phyloP scores from a whole-genome alignment of 2,329 filamentous ascomycete species.

The Cordyceps cateniannulata region DNA sequence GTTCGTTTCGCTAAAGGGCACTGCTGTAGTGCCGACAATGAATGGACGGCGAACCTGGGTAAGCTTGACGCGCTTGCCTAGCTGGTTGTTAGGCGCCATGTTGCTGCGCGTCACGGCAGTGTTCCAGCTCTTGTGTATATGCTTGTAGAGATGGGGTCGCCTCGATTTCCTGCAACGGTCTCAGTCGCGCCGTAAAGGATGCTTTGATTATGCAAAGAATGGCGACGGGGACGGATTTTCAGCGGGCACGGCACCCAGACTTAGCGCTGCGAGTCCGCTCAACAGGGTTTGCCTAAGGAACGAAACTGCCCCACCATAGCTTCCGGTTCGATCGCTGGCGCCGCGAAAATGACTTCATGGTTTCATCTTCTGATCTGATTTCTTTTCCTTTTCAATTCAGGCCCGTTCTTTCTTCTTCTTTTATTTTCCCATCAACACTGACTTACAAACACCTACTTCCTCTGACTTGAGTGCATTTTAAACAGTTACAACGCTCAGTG shows the following conservation, averaged over 20 bases:
- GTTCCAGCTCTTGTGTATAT: not conserved
- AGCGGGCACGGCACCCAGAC: not conserved
- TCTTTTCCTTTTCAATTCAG: not conserved
- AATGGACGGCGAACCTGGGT: constrained; percentile 59
- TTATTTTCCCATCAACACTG: not conserved
- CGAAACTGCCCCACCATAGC: constrained; percentile 11
- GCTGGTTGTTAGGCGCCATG: constrained; percentile 54
- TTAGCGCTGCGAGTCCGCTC: not conserved
- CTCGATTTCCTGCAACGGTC: not conserved
- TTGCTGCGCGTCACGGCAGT: constrained; percentile 4
- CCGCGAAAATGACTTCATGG: constrained; percentile 10
- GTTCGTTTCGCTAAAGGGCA: constrained; percentile 71
- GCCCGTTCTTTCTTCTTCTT: not conserved
- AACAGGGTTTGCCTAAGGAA: constrained; percentile 10
- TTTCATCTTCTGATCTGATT: constrained; percentile 6
- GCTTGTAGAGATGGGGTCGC: not conserved
- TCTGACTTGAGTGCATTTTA: no score
- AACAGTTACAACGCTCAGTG: constrained; percentile 9
- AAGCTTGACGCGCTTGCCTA: constrained; percentile 59
- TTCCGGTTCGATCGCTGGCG: constrained; percentile 7
- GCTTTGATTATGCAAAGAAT: not conserved
- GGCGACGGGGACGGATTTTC: not conserved
- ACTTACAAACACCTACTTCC: not conserved
- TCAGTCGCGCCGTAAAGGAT: not conserved
- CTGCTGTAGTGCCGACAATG: constrained; percentile 73